Conservation (phyloP, 768 basidiomycete species). For the Auriscalpium microsporum region DNA sequence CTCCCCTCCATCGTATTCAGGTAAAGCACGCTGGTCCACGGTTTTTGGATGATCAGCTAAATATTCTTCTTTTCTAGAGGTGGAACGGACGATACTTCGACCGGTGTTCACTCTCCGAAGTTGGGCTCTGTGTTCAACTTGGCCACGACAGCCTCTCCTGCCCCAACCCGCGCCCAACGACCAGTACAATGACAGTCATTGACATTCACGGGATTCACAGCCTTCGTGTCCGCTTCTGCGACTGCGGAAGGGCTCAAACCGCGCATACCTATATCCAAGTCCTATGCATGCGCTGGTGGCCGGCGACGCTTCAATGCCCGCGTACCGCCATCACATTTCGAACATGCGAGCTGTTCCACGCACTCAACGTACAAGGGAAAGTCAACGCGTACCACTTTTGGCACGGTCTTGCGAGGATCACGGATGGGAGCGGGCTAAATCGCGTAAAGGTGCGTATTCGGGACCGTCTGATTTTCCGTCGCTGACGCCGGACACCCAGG, state of each 20-base stretch:
- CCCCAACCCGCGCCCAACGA: background rate
- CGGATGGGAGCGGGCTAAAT: background rate
- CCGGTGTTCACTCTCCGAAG: background rate
- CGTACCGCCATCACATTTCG: background rate
- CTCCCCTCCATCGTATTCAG: background rate
- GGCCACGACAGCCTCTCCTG: background rate
- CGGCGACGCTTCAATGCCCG: background rate
- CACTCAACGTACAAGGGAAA: background rate
- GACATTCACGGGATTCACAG: background rate
- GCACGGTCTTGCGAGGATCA: background rate
- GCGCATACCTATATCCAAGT: background rate
- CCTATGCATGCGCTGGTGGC: background rate
- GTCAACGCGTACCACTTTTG: background rate
- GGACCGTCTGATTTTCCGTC: too few species aligned
- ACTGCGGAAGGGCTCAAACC: background rate
- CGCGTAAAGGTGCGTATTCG: slow-evolving; percentile 10
- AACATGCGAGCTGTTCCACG: background rate
- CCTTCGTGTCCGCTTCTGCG: background rate
- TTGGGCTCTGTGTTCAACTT: background rate
- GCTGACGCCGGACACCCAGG: too few species aligned
- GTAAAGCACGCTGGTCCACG: background rate
- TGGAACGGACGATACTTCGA: background rate
- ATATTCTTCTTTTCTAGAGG: background rate
- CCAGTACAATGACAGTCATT: background rate
- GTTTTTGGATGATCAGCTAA: background rate